Base-by-base conservation (phyloP, 192 early-diverging fungal species). In the Backusella circina region DNA sequence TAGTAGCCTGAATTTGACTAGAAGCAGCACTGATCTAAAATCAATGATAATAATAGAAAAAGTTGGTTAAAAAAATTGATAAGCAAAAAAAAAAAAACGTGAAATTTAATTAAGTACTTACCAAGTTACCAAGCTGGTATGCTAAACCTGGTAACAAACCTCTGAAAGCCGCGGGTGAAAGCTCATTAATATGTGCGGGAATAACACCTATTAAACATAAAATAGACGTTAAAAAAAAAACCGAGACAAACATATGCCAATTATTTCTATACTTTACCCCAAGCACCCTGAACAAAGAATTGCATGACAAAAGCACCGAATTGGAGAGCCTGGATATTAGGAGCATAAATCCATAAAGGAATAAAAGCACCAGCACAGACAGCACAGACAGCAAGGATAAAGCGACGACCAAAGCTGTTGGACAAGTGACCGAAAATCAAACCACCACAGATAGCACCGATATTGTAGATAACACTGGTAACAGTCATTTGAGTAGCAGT, bases 61-160 rank as follows among this genome's bases (percentile, higher is more conserved):
- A 7, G 10, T 38, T 38, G 1, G 39, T 41, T 41, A 61, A 30
- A 32, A 23, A 54, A 72, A 16, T 30, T 51, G 5, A 50, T 6
- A 51, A 54, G 50, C 28, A 35, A 35, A 5, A 31, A 21, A 16
- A n/a, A n/a, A 47, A 75, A 88, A 71, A 28, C 80, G 75, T 85
- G 3, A 47, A n/a, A 7, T 47, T 18, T n/a, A 41, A 2, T 28
- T 18, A 47, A 47, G 44, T n/a, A 86, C 87, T 32, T 61, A 93
- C 86, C 72, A 94, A 78, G 72, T 91, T 94, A 32, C 92, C 93
- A 18, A 91, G 81, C 83, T 94, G 91, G 79, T 92, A 93, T 2
- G 90, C 74, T n/a, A 94, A 79, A 21, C 93, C 92, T 9, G 91
- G 90, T 67, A 94, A 89, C 2, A 89, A 85, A 15, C 87, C 88